These are phyloP conservation scores for Elsinoe necatrix DNA, from an alignment of 2,329 filamentous ascomycete species.

Conservation along the genomic window DNA sequence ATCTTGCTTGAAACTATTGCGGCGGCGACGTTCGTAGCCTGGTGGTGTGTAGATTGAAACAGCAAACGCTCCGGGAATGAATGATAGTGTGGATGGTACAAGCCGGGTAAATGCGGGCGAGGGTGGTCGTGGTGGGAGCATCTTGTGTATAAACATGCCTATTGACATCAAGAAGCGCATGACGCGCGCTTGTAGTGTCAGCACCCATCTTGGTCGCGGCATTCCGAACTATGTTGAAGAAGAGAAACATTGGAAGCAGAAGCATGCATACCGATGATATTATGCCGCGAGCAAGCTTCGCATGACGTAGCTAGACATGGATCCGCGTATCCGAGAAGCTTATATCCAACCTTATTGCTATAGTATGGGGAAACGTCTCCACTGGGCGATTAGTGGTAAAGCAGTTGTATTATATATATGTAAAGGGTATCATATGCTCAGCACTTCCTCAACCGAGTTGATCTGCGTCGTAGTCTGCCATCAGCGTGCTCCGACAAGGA, in stretches of 20 bases:
- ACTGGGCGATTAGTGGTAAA: too few relatives aligned
- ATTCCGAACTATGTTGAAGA: background rate
- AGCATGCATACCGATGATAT: background rate
- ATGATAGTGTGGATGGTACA: slow-evolving; percentile 44
- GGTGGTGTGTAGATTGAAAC: slow-evolving; percentile 55
- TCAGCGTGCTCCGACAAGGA: background rate
- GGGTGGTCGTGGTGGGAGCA: slow-evolving; percentile 53
- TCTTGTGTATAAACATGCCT: slow-evolving; percentile 59
- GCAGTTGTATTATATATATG: too few relatives aligned
- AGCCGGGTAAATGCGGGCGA: slow-evolving; percentile 51
- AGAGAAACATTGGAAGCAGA: background rate
- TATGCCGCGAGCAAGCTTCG: background rate
- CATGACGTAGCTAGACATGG: background rate
- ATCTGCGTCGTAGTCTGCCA: background rate
- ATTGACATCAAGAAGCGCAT: slow-evolving; percentile 61
- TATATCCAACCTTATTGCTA: background rate
- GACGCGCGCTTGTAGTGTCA: slow-evolving; percentile 54
- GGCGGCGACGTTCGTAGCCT: slow-evolving; percentile 38
- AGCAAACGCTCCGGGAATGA: slow-evolving; percentile 39
- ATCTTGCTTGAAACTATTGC: slow-evolving; percentile 24
- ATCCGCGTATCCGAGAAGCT: background rate
- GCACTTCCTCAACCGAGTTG: background rate
- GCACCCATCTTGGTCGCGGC: slow-evolving; percentile 43
- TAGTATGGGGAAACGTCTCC: too few relatives aligned
- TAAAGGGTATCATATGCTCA: slow-evolving; percentile 4